Percentiles rank a stretch among this genome's conserved stretches.
Conservation (phyloP, 192 early-diverging fungal species). For the Polychytrium aggregatum region DNA sequence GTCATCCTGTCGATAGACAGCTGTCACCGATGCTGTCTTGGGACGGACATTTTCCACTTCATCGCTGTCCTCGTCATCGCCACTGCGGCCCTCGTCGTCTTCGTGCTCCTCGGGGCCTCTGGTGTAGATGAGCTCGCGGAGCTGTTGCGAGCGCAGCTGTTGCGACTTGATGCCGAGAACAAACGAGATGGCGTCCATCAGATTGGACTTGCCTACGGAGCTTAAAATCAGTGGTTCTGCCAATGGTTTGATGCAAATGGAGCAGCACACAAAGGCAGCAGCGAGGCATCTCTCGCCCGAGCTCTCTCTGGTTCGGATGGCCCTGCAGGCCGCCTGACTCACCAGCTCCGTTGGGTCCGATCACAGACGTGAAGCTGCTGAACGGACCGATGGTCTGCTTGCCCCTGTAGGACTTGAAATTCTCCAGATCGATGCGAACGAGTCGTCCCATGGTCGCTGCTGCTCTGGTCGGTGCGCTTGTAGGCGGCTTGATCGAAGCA, state of each 20-base stretch:
- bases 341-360: slow-evolving; percentile 96
- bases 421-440: slow-evolving; percentile 79
- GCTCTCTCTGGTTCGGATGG: not conserved
- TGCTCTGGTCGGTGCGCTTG: too few species aligned
- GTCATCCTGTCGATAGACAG: slow-evolving; percentile 64
- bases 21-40: slow-evolving; percentile 56
- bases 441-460: slow-evolving; percentile 62
- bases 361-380: slow-evolving; percentile 84
- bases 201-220: slow-evolving; percentile 88
- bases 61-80: slow-evolving; percentile 22
- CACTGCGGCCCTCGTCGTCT: slow-evolving; percentile 21
- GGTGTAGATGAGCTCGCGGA: slow-evolving; percentile 87
- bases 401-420: slow-evolving; percentile 99
- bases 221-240: not conserved
- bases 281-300: too few species aligned
- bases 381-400: slow-evolving; percentile 90
- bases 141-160: slow-evolving; percentile 80
- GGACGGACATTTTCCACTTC: slow-evolving; percentile 35
- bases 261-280: too few species aligned
- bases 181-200: slow-evolving; percentile 99
- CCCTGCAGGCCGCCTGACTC: slow-evolving; percentile 4
- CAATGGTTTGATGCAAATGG: not conserved
- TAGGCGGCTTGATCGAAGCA: too few species aligned
- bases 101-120: slow-evolving; percentile 30
- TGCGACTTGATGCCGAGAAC: slow-evolving; percentile 88